Percentiles rank a stretch among this genome's conserved stretches.
Conservation (phyloP, 768 basidiomycete genomes). For the Russula dissimulans region DNA sequence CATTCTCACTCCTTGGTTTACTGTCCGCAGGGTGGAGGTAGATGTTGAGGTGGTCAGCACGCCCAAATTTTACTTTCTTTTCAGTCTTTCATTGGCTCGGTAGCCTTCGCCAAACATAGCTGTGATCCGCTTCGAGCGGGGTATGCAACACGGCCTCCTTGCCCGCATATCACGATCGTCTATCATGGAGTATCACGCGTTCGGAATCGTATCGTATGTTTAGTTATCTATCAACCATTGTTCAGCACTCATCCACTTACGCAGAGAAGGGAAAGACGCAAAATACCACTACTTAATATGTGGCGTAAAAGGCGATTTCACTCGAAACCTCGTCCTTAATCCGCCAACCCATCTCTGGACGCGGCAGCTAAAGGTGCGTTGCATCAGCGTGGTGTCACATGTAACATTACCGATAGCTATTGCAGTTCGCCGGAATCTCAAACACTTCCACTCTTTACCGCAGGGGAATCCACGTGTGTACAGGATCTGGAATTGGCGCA, state of each 20-base stretch:
- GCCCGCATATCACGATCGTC: slow-evolving; percentile 64
- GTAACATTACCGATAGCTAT: neutral
- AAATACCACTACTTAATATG: slow-evolving; percentile 76
- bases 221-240: neutral
- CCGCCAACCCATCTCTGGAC: slow-evolving; percentile 71
- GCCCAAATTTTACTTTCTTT: neutral
- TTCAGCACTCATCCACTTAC: slow-evolving; percentile 8
- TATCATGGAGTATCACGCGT: slow-evolving; percentile 76
- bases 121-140: slow-evolving; percentile 67
- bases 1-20: slow-evolving; percentile 66
- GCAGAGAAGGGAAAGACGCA: slow-evolving; percentile 60
- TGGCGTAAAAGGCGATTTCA: slow-evolving; percentile 79
- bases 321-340: slow-evolving; percentile 55
- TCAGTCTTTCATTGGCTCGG: neutral
- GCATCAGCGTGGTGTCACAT: neutral
- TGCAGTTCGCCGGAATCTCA: slow-evolving; percentile 69
- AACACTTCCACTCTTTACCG: slow-evolving; percentile 75
- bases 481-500: slow-evolving; percentile 74
- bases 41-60: slow-evolving; percentile 63
- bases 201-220: slow-evolving; percentile 65
- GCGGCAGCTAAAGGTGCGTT: slow-evolving; percentile 61
- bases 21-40: slow-evolving; percentile 60
- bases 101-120: slow-evolving; percentile 76
- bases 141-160: slow-evolving; percentile 77
- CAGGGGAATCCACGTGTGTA: slow-evolving; percentile 73